Conservation (phyloP, 352 stramenopile genomes). For the Phytophthora constricta region DNA sequence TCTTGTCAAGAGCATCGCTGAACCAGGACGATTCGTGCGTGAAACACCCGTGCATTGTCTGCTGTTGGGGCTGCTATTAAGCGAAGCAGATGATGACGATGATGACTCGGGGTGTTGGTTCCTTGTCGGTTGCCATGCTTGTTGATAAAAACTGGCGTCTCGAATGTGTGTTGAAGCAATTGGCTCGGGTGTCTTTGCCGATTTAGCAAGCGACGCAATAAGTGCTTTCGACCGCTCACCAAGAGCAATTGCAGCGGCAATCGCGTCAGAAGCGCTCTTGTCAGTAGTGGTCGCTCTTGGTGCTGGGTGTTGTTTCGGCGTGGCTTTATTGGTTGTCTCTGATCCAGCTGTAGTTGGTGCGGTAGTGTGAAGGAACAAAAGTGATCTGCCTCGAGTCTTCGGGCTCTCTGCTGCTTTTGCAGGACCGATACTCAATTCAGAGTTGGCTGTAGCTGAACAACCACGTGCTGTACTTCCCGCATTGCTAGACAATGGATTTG, state of each 20-base stretch:
- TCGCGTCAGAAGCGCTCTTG: constrained; percentile 20
- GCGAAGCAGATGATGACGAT: constrained; percentile 27
- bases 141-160: not conserved
- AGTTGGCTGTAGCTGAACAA: too few species aligned
- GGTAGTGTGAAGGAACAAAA: too few species aligned
- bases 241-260: constrained; percentile 44
- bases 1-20: constrained; percentile 30
- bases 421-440: too few species aligned
- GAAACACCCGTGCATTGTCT: constrained; percentile 15
- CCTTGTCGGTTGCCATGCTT: constrained; percentile 26
- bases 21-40: constrained; percentile 23
- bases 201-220: constrained; percentile 40
- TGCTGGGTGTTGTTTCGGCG: not conserved
- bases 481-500: too few species aligned
- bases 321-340: not conserved
- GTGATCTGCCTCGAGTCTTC: too few species aligned
- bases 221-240: constrained; percentile 48
- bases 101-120: constrained; percentile 24
- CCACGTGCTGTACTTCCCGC: too few species aligned
- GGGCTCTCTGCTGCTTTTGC: too few species aligned
- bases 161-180: not conserved
- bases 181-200: constrained; percentile 6
- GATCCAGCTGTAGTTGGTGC: not conserved
- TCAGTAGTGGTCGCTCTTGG: not conserved
- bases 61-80: constrained; percentile 1